Conservation (phyloP, 2,329 filamentous ascomycete genomes). For the Fusarium paranaense region DNA sequence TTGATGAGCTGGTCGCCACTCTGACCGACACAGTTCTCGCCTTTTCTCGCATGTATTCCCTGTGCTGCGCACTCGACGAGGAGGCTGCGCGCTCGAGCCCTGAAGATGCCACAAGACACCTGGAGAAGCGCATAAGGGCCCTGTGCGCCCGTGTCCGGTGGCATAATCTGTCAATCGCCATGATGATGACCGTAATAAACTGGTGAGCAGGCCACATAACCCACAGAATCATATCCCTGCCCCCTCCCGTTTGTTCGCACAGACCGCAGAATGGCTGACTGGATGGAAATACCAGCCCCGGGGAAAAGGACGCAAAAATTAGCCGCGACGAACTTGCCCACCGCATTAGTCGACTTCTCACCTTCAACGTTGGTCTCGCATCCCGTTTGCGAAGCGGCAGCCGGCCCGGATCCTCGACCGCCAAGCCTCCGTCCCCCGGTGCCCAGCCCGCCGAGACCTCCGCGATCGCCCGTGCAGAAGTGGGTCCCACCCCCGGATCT, state of each 20-base stretch:
- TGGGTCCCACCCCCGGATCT: slow-evolving; percentile 36
- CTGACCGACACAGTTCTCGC: slow-evolving; percentile 53
- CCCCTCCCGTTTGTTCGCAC: not conserved
- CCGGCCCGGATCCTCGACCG: slow-evolving; percentile 32
- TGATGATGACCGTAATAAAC: slow-evolving; percentile 55
- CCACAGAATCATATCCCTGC: not conserved
- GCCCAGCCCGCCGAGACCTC: slow-evolving; percentile 20
- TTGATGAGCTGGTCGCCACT: slow-evolving; percentile 50
- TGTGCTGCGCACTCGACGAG: slow-evolving; percentile 44
- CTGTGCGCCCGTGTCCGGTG: slow-evolving; percentile 51
- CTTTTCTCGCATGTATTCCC: slow-evolving; percentile 48
- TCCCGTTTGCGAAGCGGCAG: slow-evolving; percentile 46
- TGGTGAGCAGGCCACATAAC: slow-evolving; percentile 44
- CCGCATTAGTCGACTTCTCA: slow-evolving; percentile 49
- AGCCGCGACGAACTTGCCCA: slow-evolving; percentile 50
- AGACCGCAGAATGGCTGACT: not conserved
- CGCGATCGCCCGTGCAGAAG: slow-evolving; percentile 32
- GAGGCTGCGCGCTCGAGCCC: slow-evolving; percentile 33
- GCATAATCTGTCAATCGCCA: slow-evolving; percentile 54
- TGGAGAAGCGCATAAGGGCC: slow-evolving; percentile 44
- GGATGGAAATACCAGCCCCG: slow-evolving; percentile 41
- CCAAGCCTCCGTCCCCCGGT: slow-evolving; percentile 27
- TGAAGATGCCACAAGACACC: slow-evolving; percentile 30
- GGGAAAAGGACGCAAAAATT: slow-evolving; percentile 51
- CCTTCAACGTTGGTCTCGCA: slow-evolving; percentile 50